Evolutionary conservation across 129 eudicot species (phyloP), one percentile per base, ranked within the genome.

Genomic region (Chrysanthemum lavandulifolium): DNA sequence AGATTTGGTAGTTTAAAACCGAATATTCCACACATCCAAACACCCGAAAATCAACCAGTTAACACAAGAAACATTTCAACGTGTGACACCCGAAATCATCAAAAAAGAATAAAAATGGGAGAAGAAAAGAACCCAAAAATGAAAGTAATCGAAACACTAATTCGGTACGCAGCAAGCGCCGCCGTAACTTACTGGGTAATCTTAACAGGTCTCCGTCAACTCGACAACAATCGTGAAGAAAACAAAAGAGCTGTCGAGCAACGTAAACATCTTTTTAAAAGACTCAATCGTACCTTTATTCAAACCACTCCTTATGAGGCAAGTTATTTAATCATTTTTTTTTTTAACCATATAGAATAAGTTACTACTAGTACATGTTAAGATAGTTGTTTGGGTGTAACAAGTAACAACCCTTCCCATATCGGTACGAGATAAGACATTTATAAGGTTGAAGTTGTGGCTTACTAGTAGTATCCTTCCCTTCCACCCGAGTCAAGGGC

Each of bases 291-390:
- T 1, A 74, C 84, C 2, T 65, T 65, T 16, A 67, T 85, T 58
- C 79, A 76, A 3, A 85, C 89, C 62, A 85, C 78, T 64, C 82
- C 86, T 45, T 85, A 78, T 55, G 89, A 85, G 89, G 89, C 68
- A 75, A 50, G 56, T 49, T 52, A 43, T 6, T 3, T 25, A 27
- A 60, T 12, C 21, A 16, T 58, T 2, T 54, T 54, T 55, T 15
- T 16, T 19, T 19, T n/a, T n/a, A n/a, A n/a, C n/a, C n/a, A n/a
- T 3, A 13, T 66, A 31, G 60, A 53, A 33, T 5, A 33, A 33
- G 40, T 33, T 33, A 33, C 40, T 33, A 33, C 36, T 33, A 33
- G 7, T 33, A 33, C 36, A 31, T 4, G 36, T 31, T 31, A 31
- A 31, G 36, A 5, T 31, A 31, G 6, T 31, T 31, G 36, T 31